Percentiles rank a stretch among this genome's conserved stretches.
phyloP scores from a whole-genome alignment of 441 rosid genomes.

The Corymbia calophylla region DNA sequence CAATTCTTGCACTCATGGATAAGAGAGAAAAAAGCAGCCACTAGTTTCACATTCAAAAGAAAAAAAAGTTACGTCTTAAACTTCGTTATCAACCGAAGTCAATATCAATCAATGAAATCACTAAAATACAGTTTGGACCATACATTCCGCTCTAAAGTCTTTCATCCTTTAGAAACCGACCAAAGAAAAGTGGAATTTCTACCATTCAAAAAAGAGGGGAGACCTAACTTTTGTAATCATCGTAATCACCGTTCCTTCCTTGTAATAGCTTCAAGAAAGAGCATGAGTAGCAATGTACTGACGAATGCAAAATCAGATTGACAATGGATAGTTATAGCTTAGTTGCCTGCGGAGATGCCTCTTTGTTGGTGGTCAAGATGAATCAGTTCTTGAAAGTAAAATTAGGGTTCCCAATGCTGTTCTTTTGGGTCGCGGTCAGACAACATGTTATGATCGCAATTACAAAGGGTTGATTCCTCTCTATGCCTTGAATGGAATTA shows the following conservation, averaged over 20 bases:
- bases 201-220: neutral
- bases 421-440: neutral
- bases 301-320: neutral
- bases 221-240: neutral
- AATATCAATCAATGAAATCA: neutral
- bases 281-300: neutral
- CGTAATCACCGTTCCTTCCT: neutral
- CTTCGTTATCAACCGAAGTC: neutral
- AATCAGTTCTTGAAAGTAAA: neutral
- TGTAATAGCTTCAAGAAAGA: neutral
- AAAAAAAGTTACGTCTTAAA: neutral
- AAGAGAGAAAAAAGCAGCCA: neutral
- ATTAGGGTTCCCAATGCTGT: neutral
- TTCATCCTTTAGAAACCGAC: neutral
- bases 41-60: neutral
- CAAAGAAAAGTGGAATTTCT: neutral
- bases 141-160: neutral
- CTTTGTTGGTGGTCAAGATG: neutral
- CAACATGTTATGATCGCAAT: neutral
- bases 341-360: neutral
- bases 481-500: neutral
- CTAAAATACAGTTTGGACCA: neutral
- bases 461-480: neutral
- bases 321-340: neutral
- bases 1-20: neutral